Evolutionary conservation across 768 basidiomycete genomes (phyloP).

Genomic region (Tricholomella constricta): DNA sequence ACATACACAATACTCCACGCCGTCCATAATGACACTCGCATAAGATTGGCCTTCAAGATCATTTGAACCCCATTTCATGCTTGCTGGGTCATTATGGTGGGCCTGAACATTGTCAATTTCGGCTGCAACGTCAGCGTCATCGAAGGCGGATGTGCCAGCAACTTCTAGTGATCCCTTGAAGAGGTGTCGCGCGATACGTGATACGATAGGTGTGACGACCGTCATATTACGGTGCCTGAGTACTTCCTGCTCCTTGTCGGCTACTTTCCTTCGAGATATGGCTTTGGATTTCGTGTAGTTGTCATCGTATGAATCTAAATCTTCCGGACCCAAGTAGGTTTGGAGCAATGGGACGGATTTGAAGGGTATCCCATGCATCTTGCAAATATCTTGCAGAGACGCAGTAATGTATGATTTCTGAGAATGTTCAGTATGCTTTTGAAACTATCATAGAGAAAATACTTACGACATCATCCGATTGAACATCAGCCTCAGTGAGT

Average conservation of each 20-base stretch:
- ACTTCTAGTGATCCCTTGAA: conserved; percentile 48
- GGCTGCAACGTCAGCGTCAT: conserved; percentile 30
- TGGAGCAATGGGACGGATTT: conserved; percentile 45
- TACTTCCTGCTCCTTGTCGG: conserved; percentile 24
- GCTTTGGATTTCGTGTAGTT: conserved; percentile 8
- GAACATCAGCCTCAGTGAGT: conserved; percentile 43
- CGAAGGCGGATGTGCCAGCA: conserved; percentile 29
- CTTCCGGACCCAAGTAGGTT: conserved; percentile 28
- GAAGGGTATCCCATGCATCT: conserved; percentile 29
- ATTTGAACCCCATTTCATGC: conserved; percentile 34
- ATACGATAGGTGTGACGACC: conserved; percentile 49
- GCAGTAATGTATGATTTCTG: conserved; percentile 48
- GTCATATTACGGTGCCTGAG: conserved; percentile 33
- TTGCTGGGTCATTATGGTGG: conserved; percentile 37
- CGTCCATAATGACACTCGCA: conserved; percentile 54
- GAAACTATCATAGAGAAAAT: neutral
- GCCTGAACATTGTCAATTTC: conserved; percentile 26
- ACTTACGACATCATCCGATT: conserved; percentile 50
- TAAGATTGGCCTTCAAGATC: conserved; percentile 36
- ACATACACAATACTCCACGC: conserved; percentile 54
- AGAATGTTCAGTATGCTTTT: neutral
- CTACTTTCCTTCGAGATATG: conserved; percentile 18
- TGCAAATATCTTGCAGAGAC: conserved; percentile 40
- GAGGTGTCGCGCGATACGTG: conserved; percentile 45
- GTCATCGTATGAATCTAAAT: conserved; percentile 22